Base-by-base conservation (phyloP, 768 basidiomycete species). In the Lyophyllum semitale region DNA sequence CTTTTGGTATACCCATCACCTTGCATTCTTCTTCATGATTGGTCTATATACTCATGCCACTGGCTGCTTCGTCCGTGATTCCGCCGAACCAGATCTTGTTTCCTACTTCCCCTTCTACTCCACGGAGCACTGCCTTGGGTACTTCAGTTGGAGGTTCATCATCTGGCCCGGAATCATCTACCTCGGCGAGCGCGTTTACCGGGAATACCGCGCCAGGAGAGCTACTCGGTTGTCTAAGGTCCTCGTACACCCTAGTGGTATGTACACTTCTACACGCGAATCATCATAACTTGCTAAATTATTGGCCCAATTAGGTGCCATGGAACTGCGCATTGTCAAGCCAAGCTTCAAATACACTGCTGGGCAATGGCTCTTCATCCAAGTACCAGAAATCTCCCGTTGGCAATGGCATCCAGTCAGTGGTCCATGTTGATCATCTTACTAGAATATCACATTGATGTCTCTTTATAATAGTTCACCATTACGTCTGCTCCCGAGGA, bases 1-100 rank as follows among this genome's bases (percentile, higher is more conserved):
- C 1, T 98, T 98, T 78, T 96, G 94, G 94, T 96, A 95, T 71
- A 95, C 94, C 30, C 95, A 96, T 61, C 95, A 95, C 62, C 84
- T 95, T 37, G 92, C 91, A 11, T 93, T 95, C 80, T 92, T 95
- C 76, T 95, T 95, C 77, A 91, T 95, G 85, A 77, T 95, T 57
- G 91, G 84, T 29, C 83, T 97, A 44, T 96, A 90, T 72, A 82
- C 90, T 20, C 94, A 95, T 69, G 93, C 94, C 8, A 89, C 89
- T 52, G 94, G 95, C 4, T 98, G 95, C 72, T 98, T 98, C 72
- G 95, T 98, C 55, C 93, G 95, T 45, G 93, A 94, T 68, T 77
- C 83, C n/a, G 74, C 77, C 15, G 69, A 85, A 30, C 92, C 93
- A n/a, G 88, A 84, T 59, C 85, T 82, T 68, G 86, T 75, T 54